These are phyloP conservation scores for Heliamphora ciliata DNA, from an alignment of 179 eudicot genomes.

Conservation along the genomic window DNA sequence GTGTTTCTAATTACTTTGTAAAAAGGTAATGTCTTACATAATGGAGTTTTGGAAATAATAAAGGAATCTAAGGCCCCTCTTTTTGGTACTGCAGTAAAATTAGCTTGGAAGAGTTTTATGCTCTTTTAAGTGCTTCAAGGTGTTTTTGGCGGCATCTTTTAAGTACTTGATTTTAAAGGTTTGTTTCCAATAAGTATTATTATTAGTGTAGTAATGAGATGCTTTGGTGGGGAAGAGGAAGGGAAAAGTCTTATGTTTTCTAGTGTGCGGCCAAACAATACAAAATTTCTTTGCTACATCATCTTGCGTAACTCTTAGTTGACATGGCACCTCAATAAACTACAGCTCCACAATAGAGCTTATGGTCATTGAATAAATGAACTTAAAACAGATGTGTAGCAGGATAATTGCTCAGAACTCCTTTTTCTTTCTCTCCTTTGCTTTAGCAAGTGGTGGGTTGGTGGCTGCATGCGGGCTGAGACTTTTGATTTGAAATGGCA, in stretches of 20 bases:
- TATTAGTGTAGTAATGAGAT: neutral
- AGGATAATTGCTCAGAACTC: neutral
- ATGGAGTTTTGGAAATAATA: too few species aligned
- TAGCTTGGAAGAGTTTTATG: too few species aligned
- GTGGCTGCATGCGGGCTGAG: neutral
- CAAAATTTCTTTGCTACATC: neutral
- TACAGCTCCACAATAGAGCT: neutral
- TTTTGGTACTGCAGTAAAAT: too few species aligned
- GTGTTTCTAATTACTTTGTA: too few species aligned
- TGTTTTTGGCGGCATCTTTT: neutral
- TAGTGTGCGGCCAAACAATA: neutral
- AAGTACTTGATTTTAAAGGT: neutral
- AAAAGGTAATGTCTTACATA: too few species aligned
- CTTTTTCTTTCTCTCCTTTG: neutral
- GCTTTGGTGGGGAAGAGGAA: neutral
- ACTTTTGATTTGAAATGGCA: neutral
- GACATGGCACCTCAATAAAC: neutral
- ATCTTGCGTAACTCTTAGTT: neutral
- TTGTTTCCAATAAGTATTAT: neutral
- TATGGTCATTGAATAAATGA: neutral
- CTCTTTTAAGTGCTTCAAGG: neutral
- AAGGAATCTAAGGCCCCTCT: too few species aligned
- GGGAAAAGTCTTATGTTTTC: neutral
- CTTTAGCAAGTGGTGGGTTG: neutral
- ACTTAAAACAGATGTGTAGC: neutral